phyloP scores from a whole-genome alignment of 306 rosid species.

The Fragaria vesca region DNA sequence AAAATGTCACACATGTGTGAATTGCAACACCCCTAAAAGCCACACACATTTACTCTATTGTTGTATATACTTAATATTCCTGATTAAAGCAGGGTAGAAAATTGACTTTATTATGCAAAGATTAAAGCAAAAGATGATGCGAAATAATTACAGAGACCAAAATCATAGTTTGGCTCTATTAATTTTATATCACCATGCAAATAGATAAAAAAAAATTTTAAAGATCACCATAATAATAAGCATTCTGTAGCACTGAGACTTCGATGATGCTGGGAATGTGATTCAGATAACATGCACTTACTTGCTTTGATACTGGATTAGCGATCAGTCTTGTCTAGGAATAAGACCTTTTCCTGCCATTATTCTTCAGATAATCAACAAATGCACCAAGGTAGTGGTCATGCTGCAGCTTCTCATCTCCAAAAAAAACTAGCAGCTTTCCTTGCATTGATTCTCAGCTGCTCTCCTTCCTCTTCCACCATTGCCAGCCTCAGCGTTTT shows the following conservation, averaged over 20 bases:
- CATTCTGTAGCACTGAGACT: neutral
- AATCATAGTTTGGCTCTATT: neutral
- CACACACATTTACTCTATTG: no score
- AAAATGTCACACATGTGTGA: no score
- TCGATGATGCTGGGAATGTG: neutral
- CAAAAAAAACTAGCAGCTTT: constrained; percentile 25
- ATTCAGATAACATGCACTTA: neutral
- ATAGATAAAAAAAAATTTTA: neutral
- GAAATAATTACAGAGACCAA: neutral
- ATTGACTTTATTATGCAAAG: no score
- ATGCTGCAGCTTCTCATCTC: constrained; percentile 24
- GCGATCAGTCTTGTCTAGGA: neutral
- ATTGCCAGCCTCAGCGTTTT: constrained; percentile 28
- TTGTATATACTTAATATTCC: no score
- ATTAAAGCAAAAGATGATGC: neutral
- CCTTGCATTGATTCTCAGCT: constrained; percentile 25
- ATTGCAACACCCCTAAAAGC: no score
- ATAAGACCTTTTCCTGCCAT: neutral
- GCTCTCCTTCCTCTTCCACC: constrained; percentile 39
- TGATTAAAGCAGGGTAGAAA: no score
- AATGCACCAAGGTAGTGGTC: constrained; percentile 15
- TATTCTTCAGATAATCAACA: constrained; percentile 3
- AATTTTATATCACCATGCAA: neutral
- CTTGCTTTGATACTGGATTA: neutral
- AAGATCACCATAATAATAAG: neutral